Evolutionary conservation across 495 filamentous ascomycete genomes (phyloP).

Genomic region (Darksidea phi): DNA sequence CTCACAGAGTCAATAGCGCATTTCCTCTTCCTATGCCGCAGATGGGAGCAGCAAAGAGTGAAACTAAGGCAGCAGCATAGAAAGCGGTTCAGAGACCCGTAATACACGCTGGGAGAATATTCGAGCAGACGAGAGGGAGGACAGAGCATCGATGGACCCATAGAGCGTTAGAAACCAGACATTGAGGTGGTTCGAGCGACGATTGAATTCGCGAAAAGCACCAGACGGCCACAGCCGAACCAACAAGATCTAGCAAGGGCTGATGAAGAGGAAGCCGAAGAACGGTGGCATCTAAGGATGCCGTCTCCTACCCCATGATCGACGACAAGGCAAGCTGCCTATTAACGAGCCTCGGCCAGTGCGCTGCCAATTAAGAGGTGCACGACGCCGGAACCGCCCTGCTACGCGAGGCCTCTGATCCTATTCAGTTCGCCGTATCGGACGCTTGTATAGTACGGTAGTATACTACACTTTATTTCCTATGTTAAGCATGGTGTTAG

Average conservation of each 20-base stretch:
- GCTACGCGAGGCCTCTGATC: too few relatives aligned
- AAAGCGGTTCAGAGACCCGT: conserved; percentile 15
- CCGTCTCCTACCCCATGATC: neutral
- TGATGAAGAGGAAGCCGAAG: neutral
- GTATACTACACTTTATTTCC: too few relatives aligned
- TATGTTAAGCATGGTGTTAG: too few relatives aligned
- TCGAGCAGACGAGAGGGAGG: neutral
- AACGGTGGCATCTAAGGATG: neutral
- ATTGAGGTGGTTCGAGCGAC: neutral
- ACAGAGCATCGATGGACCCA: neutral
- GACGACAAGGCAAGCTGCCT: neutral
- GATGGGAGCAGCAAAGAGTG: conserved; percentile 2
- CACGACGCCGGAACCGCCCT: too few relatives aligned
- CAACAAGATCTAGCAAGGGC: neutral
- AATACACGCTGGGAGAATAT: neutral
- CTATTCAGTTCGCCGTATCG: too few relatives aligned
- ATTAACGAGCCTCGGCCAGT: neutral
- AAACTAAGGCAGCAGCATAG: conserved; percentile 13
- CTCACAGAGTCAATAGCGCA: conserved; percentile 20
- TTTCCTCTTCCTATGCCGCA: conserved; percentile 22
- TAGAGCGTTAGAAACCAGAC: neutral
- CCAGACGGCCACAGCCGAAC: neutral
- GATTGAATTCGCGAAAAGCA: neutral
- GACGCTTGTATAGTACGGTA: too few relatives aligned
- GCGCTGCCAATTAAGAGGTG: neutral